Base-by-base conservation (phyloP, 345 rosid genomes). In the Chamaenerion angustifolium region DNA sequence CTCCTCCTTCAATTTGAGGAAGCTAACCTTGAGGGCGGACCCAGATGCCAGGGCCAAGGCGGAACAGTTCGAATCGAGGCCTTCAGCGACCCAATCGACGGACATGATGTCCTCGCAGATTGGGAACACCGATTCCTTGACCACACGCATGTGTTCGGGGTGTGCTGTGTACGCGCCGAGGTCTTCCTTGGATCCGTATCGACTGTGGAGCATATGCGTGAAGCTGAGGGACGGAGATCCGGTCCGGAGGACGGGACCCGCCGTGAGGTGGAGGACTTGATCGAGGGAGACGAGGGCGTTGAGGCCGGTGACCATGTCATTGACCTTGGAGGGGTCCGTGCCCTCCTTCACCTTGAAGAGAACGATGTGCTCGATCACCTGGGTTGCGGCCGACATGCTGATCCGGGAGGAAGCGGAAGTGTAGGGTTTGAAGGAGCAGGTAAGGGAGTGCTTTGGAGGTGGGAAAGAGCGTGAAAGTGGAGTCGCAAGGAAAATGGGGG, bases 161-260 rank as follows among this genome's bases (percentile, higher is more conserved):
- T 85, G 76, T 8, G 49, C 67, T 18, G 83, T 16, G 75, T 89
- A 89, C 2, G 71, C 43, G 48, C 14, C 19, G 53, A 85, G 76
- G 62, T 67, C 76, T 17, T 73, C 75, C 41, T 80, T 79, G 49
- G 95, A 68, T 50, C 54, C 45, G 75, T 82, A 82, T 23, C 94
- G 85, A 78, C 88, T 80, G 71, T 89, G 94, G 48, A 89, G 95
- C 65, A 83, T 62, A 76, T 89, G 97, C 13, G 94, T 83, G 69
- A 85, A 89, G 49, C 55, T 49, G 62, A 68, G 59, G 58, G 55
- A 50, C 0, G 89, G 68, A 18, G 76, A 76, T 10, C 58, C 58
- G 23, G 56, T 62, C 42, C 78, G 76, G 67, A 59, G 63, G 58
- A 85, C 56, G 0, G 90, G 81, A 25, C 71, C 88, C 51, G 79